These are phyloP conservation scores for Venustampulla echinocandica DNA, from an alignment of 495 filamentous ascomycete species.

Conservation along the genomic window DNA sequence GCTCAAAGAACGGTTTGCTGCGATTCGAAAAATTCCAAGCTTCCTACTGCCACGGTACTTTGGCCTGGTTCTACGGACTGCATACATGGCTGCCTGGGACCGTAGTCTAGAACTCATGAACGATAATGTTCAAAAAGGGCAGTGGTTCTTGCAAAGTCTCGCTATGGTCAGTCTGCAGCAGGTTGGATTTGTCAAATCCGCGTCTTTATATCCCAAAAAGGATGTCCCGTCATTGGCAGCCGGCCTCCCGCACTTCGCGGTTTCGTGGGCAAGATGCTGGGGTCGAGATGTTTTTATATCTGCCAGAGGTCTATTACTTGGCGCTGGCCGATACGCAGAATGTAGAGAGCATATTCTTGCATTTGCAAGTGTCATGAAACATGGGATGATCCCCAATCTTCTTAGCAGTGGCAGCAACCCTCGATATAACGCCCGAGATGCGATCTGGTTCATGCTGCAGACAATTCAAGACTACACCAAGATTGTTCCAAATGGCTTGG, in stretches of 20 bases:
- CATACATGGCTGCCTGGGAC: slow-evolving; percentile 75
- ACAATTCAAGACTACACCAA: slow-evolving; percentile 87
- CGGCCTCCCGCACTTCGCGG: slow-evolving; percentile 89
- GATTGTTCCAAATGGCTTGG: slow-evolving; percentile 69
- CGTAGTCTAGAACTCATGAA: slow-evolving; percentile 70
- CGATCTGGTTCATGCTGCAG: slow-evolving; percentile 95
- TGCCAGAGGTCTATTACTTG: slow-evolving; percentile 78
- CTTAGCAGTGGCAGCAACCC: slow-evolving; percentile 78
- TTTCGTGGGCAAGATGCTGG: slow-evolving; percentile 94
- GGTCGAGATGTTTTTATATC: slow-evolving; percentile 96
- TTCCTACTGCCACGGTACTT: slow-evolving; percentile 93
- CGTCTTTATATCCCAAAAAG: slow-evolving; percentile 80
- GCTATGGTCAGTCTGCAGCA: slow-evolving; percentile 86
- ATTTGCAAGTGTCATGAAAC: slow-evolving; percentile 93
- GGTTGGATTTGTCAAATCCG: slow-evolving; percentile 79
- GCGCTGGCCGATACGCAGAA: slow-evolving; percentile 78
- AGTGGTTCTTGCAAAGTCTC: slow-evolving; percentile 76
- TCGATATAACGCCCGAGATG: slow-evolving; percentile 94
- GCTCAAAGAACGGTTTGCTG: slow-evolving; percentile 76
- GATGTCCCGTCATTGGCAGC: slow-evolving; percentile 82
- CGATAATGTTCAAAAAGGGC: slow-evolving; percentile 65
- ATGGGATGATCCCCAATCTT: slow-evolving; percentile 97
- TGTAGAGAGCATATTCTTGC: slow-evolving; percentile 90
- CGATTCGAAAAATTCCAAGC: slow-evolving; percentile 72
- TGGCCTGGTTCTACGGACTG: slow-evolving; percentile 75